Base-by-base conservation (phyloP, 2,329 filamentous ascomycete species). In the Calonectria pauciramosa region DNA sequence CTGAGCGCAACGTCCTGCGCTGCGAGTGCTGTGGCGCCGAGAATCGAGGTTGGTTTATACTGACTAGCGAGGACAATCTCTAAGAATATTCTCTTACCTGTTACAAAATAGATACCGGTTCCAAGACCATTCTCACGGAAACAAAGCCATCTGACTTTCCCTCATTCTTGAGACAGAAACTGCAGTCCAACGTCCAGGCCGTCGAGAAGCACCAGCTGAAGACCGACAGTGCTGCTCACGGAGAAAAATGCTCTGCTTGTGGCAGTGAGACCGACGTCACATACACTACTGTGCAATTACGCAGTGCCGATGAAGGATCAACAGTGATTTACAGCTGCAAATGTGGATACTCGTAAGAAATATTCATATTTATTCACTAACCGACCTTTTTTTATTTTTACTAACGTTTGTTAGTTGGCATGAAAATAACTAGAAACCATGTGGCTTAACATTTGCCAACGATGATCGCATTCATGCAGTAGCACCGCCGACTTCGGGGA, bases 81-180 rank as follows among this genome's bases (percentile, higher is more conserved):
- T 28, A 10, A 64, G 34, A 30, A 28, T 47, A 34, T 66, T 75
- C 66, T 71, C 72, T 81, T 72, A 82, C 75, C 20, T 23, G 32
- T 52, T 38, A 52, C 38, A 8, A 28, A 44, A 23, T 47, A 95
- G 95, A 97, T 84, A 94, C 91, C 32, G 91, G 93, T 11, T 92
- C 94, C 14, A 95, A 94, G 82, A 93, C 92, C 0, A 94, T 96
- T 70, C 89, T 94, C 59, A 98, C 96, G 3, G 89, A 91, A 76
- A 98, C 96, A n/a, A 98, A 97, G 82, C 92, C 95, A 0, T 93
- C 93, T 65, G 95, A 96, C 70, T 99, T 99, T 82, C 97, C 97
- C 3, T 99, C 96, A 0, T 88, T 94, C n/a, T 88, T 99, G 68
- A 92, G 96, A 81, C 93, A 96, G 80, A 97, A 98, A 86, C 91